A percentile compares a stretch with the other conserved stretches of the same genome.
phyloP scores from a whole-genome alignment of 1,284 basidiomycete genomes.

The Moniliophthora roreri region DNA sequence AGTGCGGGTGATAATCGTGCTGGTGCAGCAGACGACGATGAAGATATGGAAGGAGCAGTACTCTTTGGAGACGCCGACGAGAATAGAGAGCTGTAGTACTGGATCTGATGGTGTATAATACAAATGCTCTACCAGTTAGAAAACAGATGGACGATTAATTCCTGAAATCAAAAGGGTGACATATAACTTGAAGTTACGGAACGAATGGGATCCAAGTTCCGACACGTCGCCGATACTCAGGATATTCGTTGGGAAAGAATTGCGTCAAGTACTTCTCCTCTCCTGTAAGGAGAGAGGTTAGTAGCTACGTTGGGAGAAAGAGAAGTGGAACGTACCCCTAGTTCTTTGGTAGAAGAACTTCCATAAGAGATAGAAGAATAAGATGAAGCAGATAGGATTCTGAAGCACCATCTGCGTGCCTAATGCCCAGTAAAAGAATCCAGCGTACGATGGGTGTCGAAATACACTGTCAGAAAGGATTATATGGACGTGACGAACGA shows the following conservation, averaged over 20 bases:
- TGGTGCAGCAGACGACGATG: conserved; percentile 65
- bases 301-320: background rate
- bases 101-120: conserved; percentile 7
- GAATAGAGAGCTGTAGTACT: conserved; percentile 49
- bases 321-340: conserved; percentile 52
- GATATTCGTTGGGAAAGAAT: conserved; percentile 39
- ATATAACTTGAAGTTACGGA: conserved; percentile 21
- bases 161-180: background rate
- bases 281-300: conserved; percentile 12
- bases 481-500: background rate
- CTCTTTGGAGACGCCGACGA: conserved; percentile 83
- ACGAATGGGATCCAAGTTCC: conserved; percentile 40
- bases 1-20: conserved; percentile 52
- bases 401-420: conserved; percentile 93
- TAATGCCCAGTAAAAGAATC: conserved; percentile 98
- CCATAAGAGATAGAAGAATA: conserved; percentile 71
- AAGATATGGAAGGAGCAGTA: conserved; percentile 69
- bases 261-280: conserved; percentile 30
- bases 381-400: conserved; percentile 76
- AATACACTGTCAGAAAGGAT: conserved; percentile 58
- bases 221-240: conserved; percentile 30
- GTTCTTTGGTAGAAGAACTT: conserved; percentile 88
- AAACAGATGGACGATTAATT: no score
- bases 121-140: no score
- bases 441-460: conserved; percentile 95